Evolutionary conservation across 2,329 filamentous ascomycete genomes (phyloP), one percentile per base, ranked within the genome.

Genomic region (Sphaceloma murrayae): DNA sequence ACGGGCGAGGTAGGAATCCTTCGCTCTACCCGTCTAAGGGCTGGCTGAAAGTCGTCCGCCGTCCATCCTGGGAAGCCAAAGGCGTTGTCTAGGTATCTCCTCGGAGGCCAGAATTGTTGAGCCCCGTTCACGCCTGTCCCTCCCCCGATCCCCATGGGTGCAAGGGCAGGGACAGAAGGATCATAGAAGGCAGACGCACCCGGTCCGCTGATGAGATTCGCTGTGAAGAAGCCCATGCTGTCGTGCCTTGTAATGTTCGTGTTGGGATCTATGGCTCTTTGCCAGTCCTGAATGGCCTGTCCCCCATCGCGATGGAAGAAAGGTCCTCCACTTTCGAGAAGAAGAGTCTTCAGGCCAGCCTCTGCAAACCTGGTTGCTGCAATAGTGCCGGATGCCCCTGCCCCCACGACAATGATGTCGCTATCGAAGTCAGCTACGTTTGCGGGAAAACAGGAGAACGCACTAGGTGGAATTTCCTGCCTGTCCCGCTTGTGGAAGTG

Each of bases 41-140:
- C 36, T 9, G 36, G 36, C 36, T 40, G 36, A 26, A 40, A 40
- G 24, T 40, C 36, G 16, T 40, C 24, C 16, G 36, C 36, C 5
- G 36, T 40, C 36, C 36, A 40, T 3, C 36, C 36, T 9, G 6
- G 22, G 36, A 40, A 40, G 24, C 36, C 36, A 17, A 40, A 40
- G 14, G 24, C 24, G 9, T 40, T 40, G 36, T 40, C 36, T 1
- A 40, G 16, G 24, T 40, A 40, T n/a, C 36, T 29, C 36, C 36
- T 40, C 3, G 36, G 36, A 19, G 36, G 36, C 36, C 36, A 40
- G 36, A 40, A 40, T 14, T 40, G 36, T 8, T 40, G 36, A n/a
- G 36, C 36, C n/a, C n/a, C 36, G 30, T 40, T 40, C 2, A 40
- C 36, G 26, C 22, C 36, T 19, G 36, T 40, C 7, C 36, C 36